A percentile compares a stretch with the other conserved stretches of the same genome.
Evolutionary conservation across 1,284 basidiomycete species (phyloP).

Genomic region (Puccinia brachypodii): DNA sequence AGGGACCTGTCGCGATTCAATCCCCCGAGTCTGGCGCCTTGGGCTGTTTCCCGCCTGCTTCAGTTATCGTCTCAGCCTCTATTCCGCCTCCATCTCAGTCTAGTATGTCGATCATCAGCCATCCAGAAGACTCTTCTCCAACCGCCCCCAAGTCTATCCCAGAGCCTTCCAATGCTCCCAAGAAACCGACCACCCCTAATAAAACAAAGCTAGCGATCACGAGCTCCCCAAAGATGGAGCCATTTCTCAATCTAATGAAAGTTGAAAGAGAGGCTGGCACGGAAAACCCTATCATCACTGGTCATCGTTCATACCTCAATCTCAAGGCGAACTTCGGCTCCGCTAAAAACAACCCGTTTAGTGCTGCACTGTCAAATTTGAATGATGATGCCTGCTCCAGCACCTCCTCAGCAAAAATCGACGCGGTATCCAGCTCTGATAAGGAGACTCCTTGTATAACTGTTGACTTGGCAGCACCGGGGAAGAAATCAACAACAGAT

Average conservation of each 20-base stretch:
- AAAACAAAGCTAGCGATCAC: neutral
- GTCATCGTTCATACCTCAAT: slow-evolving; percentile 20
- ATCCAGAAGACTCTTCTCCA: neutral
- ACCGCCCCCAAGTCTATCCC: neutral
- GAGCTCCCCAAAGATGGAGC: neutral
- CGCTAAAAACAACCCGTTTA: neutral
- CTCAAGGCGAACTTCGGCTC: neutral
- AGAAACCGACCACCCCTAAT: neutral
- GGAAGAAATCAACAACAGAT: slow-evolving; percentile 22
- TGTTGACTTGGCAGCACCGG: slow-evolving; percentile 10
- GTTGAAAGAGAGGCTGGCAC: slow-evolving; percentile 4
- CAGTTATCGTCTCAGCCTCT: neutral
- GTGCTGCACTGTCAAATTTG: neutral
- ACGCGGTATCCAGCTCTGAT: slow-evolving; percentile 14
- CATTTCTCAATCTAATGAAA: slow-evolving; percentile 1
- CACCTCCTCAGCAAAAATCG: slow-evolving; percentile 17
- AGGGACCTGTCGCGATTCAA: neutral
- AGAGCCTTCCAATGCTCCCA: neutral
- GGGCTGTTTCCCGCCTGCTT: neutral
- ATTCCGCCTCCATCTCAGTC: neutral
- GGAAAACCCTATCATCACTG: neutral
- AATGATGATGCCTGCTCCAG: slow-evolving; percentile 25
- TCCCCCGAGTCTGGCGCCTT: neutral
- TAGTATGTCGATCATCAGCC: neutral
- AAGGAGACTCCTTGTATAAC: slow-evolving; percentile 26